Base-by-base conservation (phyloP, 176 grass and related monocot genomes). In the Triticum aestivum region DNA sequence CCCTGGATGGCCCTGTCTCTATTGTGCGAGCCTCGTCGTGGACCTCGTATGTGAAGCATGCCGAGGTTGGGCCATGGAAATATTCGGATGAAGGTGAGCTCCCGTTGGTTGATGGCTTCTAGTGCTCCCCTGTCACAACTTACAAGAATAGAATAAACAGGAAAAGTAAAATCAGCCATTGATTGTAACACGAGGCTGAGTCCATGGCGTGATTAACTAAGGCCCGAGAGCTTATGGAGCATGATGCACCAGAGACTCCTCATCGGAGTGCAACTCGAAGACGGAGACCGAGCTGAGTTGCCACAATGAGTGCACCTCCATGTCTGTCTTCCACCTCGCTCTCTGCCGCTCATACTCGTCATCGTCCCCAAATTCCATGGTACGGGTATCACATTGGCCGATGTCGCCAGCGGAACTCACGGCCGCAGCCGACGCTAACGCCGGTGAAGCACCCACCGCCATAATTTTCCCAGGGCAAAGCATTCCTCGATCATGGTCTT, bases 221-320 rank as follows among this genome's bases (percentile, higher is more conserved):
- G 47, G 47, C 47, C 21, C 35, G 61, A 12, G 69, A 66, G 61
- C 80, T 83, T 88, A 71, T 80, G 78, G 4, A 3, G 64, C 37
- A 47, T 39, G 77, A 47, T 71, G 64, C 17, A 37, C 80, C 1
- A 86, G 85, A 33, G 85, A 87, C 9, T 76, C 91, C 68, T 88
- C 83, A 73, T 89, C 86, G 15, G 84, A 92, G 38, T 75, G 94
- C 47, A 87, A 78, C 13, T 94, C 94, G 41, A 97, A 85, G 17
- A 97, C 92, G 20, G 94, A 97, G 27, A 97, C 84, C 76, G 94
- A 90, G 83, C 94, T 97, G 29, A 88, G 91, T 79, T 90, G 94
- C 37, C 37, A 39, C 37, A 7, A 39, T 59, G 79, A 69, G 73
- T 79, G 18, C 56, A 61, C 56, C 6, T 61, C 84, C 62, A 83